Evolutionary conservation across 192 early-diverging fungal species (phyloP).

Genomic region (Podila verticillata): DNA sequence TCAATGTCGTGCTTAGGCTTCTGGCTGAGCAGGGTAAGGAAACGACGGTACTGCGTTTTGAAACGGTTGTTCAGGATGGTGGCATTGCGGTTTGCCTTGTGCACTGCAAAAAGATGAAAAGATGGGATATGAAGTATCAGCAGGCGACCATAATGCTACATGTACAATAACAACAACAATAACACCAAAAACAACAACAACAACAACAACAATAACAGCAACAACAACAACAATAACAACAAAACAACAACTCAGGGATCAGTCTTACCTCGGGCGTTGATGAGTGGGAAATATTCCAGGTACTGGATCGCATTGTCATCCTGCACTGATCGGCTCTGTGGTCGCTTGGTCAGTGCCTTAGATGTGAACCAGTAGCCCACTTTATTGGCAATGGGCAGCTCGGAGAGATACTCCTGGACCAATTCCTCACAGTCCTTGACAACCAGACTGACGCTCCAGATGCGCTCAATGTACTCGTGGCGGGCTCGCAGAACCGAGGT

Average conservation of each 20-base stretch:
- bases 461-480: slow-evolving; percentile 24
- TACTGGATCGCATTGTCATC: slow-evolving; percentile 10
- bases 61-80: slow-evolving; percentile 55
- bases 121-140: background rate
- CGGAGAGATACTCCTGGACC: slow-evolving; percentile 45
- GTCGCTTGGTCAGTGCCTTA: slow-evolving; percentile 10
- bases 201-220: no score
- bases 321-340: slow-evolving; percentile 5
- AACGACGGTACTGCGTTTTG: slow-evolving; percentile 42
- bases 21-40: slow-evolving; percentile 43
- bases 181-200: no score
- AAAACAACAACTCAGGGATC: background rate
- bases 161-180: background rate
- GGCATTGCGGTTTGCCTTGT: slow-evolving; percentile 25
- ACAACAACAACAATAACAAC: no score
- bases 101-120: slow-evolving; percentile 8
- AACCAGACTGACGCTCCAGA: slow-evolving; percentile 55
- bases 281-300: slow-evolving; percentile 54
- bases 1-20: slow-evolving; percentile 23
- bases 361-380: slow-evolving; percentile 49
- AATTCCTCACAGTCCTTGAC: slow-evolving; percentile 31
- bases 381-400: background rate
- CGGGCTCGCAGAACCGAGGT: slow-evolving; percentile 39
- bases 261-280: slow-evolving; percentile 58
- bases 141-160: background rate